Evolutionary conservation across 2,329 filamentous ascomycete genomes (phyloP), one percentile per base, ranked within the genome.

Genomic region (Rhynchosporium graminicola): DNA sequence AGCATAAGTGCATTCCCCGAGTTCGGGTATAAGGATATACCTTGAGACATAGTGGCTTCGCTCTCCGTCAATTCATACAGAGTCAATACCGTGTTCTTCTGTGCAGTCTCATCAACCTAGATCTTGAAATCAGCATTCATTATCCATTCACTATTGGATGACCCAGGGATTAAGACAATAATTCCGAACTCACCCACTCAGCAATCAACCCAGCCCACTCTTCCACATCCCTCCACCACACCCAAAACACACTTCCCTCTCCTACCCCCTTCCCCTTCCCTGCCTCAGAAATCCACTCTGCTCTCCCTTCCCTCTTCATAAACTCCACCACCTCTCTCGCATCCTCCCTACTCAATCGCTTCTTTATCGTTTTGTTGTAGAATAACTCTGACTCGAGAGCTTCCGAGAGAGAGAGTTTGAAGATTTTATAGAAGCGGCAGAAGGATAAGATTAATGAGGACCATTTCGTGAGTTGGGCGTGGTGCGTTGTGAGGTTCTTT

Each of bases 61-160:
- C 94, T 91, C 76, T 97, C 87, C 1, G 86, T 83, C 71, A 99
- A 79, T 79, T 99, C 95, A 76, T 97, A 98, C 29, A 99, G 80
- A 61, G 95, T 99, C 73, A 99, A 77, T 61, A 99, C 94, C 12
- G 84, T 86, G 29, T 91, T 91, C 80, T 90, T 94, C 80, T 97
- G 93, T 3, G 87, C 95, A 64, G 92, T 97, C 65, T 87, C 86
- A 36, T 98, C 93, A 51, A 92, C 76, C 77, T 80, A 66, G 28
- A 48, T 10, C 43, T 15, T 20, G 31, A 31, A 33, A 63, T 67
- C 47, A 69, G 65, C 59, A 20, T 20, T 20, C 20, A 20, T 20
- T 20, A 20, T 20, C 20, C 20, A 20, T 20, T 20, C 20, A 20
- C 20, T 20, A 20, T 20, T 20, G 20, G 20, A 20, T 20, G 20